Base-by-base conservation (phyloP, 2,329 filamentous ascomycete genomes). In the Hypoxylon sp. region DNA sequence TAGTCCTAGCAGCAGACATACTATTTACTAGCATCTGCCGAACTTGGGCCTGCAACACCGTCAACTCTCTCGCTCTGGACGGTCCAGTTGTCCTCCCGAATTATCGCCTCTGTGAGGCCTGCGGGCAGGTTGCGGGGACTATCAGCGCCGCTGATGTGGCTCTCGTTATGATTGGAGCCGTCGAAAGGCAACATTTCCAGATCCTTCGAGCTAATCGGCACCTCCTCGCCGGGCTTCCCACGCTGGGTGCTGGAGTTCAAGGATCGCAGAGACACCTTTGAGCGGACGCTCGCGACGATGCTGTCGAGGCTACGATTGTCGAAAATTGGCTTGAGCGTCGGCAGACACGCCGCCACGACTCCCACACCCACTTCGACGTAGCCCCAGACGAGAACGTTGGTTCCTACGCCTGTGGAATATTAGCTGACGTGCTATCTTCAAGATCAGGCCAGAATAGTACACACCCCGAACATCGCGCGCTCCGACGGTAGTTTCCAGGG, bases 291-390 rank as follows among this genome's bases (percentile, higher is more conserved):
- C 3, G 40, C 40, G 15, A 42, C 40, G 40, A 24, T 26, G 15
- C 40, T 42, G 15, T 23, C 21, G 6, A 42, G 13, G 15, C 40
- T 42, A 21, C 40, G 40, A 21, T 26, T 42, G 15, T 42, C 40
- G 40, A 42, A 42, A n/a, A 42, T 42, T 23, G 40, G 40, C 21
- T 42, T 42, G 13, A 42, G 40, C 15, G 40, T 42, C 21, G 40
- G 40, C 13, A 42, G 13, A 21, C 40, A 42, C 3, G 40, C 40
- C 26, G 40, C 40, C 18, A 42, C 40, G 20, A 42, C 40, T 24
- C 40, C 40, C 13, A 42, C 40, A n/a, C 40, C 40, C 3, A 42
- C 40, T 26, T 42, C 40, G 40, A 42, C 40, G 15, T 42, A 42
- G 13, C 15, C n/a, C 40, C 40, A 42, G 11, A 42, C 40, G 3